These are phyloP conservation scores for Sinapis alba DNA, from an alignment of 441 rosid genomes.

Conservation along the genomic window DNA sequence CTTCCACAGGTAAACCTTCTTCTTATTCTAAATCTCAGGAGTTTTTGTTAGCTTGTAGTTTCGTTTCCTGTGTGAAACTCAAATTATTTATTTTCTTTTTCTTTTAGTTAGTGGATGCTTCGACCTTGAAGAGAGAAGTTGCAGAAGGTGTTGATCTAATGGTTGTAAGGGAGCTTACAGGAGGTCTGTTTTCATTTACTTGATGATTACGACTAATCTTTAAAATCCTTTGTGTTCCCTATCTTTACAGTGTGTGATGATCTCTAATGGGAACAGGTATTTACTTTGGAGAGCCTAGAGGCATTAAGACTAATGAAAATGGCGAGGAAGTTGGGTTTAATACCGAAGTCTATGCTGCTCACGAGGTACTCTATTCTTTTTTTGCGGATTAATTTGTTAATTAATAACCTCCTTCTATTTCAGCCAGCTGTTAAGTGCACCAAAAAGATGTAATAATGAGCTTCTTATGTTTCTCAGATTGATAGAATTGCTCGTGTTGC, in stretches of 20 bases:
- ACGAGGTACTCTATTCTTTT: conserved; percentile 60
- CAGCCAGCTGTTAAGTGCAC: no score
- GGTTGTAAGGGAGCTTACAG: conserved; percentile 99
- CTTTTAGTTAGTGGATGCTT: conserved; percentile 79
- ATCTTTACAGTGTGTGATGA: not conserved
- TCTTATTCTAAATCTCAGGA: not conserved
- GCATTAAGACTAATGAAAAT: conserved; percentile 61
- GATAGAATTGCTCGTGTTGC: conserved; percentile 96
- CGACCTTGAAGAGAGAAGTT: conserved; percentile 89
- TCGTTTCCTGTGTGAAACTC: not conserved
- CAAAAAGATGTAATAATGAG: conserved; percentile 20
- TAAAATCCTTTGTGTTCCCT: not conserved
- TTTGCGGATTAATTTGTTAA: no score
- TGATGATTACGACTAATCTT: not conserved
- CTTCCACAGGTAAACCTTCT: conserved; percentile 63
- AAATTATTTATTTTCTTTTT: not conserved
- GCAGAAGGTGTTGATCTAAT: conserved; percentile 94
- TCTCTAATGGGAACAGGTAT: conserved; percentile 59
- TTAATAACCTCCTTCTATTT: no score
- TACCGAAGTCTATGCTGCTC: conserved; percentile 85
- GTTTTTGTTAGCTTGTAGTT: not conserved
- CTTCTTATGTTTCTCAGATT: conserved; percentile 47
- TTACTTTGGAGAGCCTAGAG: conserved; percentile 93
- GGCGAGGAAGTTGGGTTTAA: conserved; percentile 90
- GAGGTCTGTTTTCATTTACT: conserved; percentile 49